These are phyloP conservation scores for Aquilaria yunnanensis DNA, from an alignment of 345 rosid species.

Conservation along the genomic window DNA sequence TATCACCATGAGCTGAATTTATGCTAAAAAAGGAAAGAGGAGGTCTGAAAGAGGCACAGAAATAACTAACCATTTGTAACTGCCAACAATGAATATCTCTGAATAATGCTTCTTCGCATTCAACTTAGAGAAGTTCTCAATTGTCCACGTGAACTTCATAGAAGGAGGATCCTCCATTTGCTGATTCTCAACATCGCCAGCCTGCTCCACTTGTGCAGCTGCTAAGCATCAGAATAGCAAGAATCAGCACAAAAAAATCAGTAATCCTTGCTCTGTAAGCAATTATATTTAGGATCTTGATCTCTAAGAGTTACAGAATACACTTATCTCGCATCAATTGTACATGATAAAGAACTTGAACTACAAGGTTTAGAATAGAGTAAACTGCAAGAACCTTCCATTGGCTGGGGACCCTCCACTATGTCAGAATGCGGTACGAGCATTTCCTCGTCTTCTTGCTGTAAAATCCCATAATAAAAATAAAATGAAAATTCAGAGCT, in stretches of 20 bases:
- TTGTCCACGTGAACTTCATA: conserved; percentile 38
- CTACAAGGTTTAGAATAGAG: neutral
- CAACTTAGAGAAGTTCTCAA: conserved; percentile 33
- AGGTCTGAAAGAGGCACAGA: neutral
- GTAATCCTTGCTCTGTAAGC: neutral
- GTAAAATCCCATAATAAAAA: conserved; percentile 31
- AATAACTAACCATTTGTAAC: conserved; percentile 32
- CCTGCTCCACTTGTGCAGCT: too few relatives aligned
- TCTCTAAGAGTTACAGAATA: too few relatives aligned
- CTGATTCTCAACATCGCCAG: neutral
- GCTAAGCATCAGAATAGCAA: too few relatives aligned
- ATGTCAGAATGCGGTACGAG: conserved; percentile 33
- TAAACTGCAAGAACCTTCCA: conserved; percentile 31
- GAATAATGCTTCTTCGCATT: conserved; percentile 36
- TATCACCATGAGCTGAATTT: too few relatives aligned
- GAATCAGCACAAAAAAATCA: neutral
- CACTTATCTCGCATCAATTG: neutral
- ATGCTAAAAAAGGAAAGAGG: neutral
- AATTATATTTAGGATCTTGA: neutral
- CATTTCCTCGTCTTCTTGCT: conserved; percentile 57
- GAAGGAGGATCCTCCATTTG: conserved; percentile 26
- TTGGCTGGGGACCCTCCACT: conserved; percentile 34
- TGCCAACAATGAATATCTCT: conserved; percentile 35
- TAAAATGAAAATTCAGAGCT: conserved; percentile 3
- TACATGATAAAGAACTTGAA: neutral